These are phyloP conservation scores for Curvularia sp. DNA, from an alignment of 2,329 filamentous ascomycete genomes.

Conservation along the genomic window DNA sequence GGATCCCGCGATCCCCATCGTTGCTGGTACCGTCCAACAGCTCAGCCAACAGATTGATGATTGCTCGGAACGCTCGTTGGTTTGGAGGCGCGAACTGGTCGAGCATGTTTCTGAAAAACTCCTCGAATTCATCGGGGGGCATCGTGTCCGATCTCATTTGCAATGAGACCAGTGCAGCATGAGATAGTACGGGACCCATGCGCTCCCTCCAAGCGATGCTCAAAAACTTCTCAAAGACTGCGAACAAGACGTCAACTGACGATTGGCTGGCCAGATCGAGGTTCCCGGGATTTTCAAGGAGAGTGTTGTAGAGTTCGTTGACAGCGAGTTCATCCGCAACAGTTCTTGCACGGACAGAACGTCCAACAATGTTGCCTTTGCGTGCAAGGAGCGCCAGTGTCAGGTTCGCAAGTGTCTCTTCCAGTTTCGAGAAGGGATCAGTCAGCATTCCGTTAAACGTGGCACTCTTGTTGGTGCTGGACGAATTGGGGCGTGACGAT, in stretches of 20 bases:
- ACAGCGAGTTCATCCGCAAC: slow-evolving; percentile 78
- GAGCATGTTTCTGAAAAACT: slow-evolving; percentile 63
- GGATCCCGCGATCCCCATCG: slow-evolving; percentile 84
- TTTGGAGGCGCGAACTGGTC: slow-evolving; percentile 65
- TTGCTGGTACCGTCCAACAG: slow-evolving; percentile 89
- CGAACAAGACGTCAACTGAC: slow-evolving; percentile 83
- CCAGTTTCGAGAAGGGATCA: slow-evolving; percentile 68
- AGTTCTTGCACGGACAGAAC: slow-evolving; percentile 73
- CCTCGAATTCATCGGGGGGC: slow-evolving; percentile 74
- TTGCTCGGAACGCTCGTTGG: slow-evolving; percentile 77
- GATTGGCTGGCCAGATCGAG: slow-evolving; percentile 77
- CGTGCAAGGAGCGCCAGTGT: slow-evolving; percentile 81
- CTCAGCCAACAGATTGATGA: slow-evolving; percentile 86
- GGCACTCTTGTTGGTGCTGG: slow-evolving; percentile 44
- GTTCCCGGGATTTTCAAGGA: slow-evolving; percentile 83
- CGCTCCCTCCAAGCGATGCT: slow-evolving; percentile 86
- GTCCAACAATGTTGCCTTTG: slow-evolving; percentile 85
- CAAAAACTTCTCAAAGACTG: slow-evolving; percentile 92
- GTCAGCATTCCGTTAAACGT: slow-evolving; percentile 37
- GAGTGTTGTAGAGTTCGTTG: slow-evolving; percentile 87
- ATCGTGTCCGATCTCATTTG: slow-evolving; percentile 69
- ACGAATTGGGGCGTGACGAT: slow-evolving; percentile 43
- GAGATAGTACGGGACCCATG: slow-evolving; percentile 83
- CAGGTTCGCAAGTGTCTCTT: slow-evolving; percentile 86
- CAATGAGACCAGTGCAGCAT: slow-evolving; percentile 74